Percentiles rank a stretch among this genome's conserved stretches.
Conservation (phyloP, 257 asterid species). For the Agastache rugosa region DNA sequence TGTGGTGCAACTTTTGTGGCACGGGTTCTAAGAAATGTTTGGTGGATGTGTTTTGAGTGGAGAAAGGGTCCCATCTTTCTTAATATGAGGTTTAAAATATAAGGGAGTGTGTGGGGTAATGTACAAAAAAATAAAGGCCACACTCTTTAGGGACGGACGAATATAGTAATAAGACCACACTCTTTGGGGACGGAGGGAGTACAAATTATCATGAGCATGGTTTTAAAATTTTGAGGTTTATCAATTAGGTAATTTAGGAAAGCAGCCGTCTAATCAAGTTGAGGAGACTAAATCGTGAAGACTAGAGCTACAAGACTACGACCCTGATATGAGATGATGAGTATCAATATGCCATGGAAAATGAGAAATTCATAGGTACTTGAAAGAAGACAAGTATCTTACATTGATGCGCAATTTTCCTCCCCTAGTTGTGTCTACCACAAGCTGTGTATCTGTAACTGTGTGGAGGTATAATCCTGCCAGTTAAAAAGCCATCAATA, state of each 20-base stretch:
- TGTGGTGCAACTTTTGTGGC: too few species aligned
- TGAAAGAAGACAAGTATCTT: conserved; percentile 40
- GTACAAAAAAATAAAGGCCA: too few species aligned
- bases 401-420: conserved; percentile 87
- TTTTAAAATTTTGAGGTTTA: not conserved
- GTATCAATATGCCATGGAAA: conserved; percentile 17
- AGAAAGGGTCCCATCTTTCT: too few species aligned
- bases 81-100: too few species aligned
- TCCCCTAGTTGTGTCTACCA: conserved; percentile 96
- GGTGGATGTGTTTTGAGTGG: too few species aligned
- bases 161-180: too few species aligned
- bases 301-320: not conserved
- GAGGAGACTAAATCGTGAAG: conserved; percentile 14
- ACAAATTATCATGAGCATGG: not conserved
- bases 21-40: too few species aligned
- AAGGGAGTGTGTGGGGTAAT: too few species aligned
- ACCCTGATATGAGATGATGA: conserved; percentile 24
- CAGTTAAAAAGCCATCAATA: conserved; percentile 39
- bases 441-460: conserved; percentile 82
- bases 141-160: too few species aligned
- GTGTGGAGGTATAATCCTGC: conserved; percentile 92
- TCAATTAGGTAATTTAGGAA: conserved; percentile 19
- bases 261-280: conserved; percentile 1
- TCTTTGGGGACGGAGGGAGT: too few species aligned
- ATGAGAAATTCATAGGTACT: conserved; percentile 14